Percentiles rank a stretch among this genome's conserved stretches.
Conservation (phyloP, 495 filamentous ascomycete species). For the Penicillium ucsense region DNA sequence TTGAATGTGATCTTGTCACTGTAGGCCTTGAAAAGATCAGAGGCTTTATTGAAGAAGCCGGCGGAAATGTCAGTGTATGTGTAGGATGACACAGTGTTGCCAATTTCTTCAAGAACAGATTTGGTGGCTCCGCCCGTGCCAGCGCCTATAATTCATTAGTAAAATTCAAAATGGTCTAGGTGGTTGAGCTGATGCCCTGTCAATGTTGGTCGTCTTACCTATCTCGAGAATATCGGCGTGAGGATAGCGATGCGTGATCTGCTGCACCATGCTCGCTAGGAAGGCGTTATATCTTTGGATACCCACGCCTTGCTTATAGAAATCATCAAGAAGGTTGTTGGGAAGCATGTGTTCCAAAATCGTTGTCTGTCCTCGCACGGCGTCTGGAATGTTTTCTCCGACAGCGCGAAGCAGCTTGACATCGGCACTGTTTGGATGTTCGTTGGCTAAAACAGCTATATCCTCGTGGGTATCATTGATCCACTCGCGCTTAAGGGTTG, state of each 20-base stretch:
- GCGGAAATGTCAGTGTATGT: conserved; percentile 43
- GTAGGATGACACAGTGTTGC: conserved; percentile 18
- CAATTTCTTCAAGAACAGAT: conserved; percentile 7
- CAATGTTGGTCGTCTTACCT: background rate
- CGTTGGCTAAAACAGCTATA: background rate
- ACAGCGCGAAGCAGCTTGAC: conserved; percentile 2
- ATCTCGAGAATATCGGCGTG: conserved; percentile 3
- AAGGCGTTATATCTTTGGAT: background rate
- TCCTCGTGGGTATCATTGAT: background rate
- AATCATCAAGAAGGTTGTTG: conserved; percentile 23
- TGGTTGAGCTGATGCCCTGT: background rate
- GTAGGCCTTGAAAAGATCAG: conserved; percentile 5
- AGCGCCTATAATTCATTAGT: background rate
- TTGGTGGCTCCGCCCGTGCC: conserved; percentile 33
- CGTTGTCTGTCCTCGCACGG: conserved; percentile 24
- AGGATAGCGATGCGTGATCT: conserved; percentile 23
- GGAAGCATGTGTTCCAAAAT: conserved; percentile 29
- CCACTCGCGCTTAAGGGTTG: too few relatives aligned
- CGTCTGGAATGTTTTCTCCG: conserved; percentile 22
- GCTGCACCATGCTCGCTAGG: conserved; percentile 9
- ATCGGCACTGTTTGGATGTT: background rate
- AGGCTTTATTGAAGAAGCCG: conserved; percentile 29
- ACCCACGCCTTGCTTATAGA: conserved; percentile 24
- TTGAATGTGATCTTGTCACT: conserved; percentile 29
- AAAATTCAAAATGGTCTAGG: background rate